Base-by-base conservation (phyloP, 1,139 yeast genomes). In the Kodamaea derodonti region DNA sequence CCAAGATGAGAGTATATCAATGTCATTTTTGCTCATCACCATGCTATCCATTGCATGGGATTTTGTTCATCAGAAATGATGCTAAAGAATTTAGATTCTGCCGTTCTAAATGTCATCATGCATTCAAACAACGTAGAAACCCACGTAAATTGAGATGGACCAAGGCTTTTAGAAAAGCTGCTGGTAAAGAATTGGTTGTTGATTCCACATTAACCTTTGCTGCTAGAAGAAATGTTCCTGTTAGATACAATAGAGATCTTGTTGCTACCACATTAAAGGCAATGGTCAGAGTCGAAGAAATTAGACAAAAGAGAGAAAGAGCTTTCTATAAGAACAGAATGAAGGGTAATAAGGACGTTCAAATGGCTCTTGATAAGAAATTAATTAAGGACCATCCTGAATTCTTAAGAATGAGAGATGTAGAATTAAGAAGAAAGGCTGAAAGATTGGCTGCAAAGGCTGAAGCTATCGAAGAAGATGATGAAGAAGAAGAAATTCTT, bases 251-350 rank as follows among this genome's bases (percentile, higher is more conserved):
- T 72, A 80, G 99, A 69, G 97, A 92, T 56, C 75, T 92, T 42
- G 97, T 92, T 34, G 84, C 95, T 39, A 86, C 95, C 38, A 92
- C 98, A 9, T 75, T 92, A 65, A 83, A 78, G 69, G 97, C 96
- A 36, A 92, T 92, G 98, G 75, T 86, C 39, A 81, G 97, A 68
- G 83, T 94, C 43, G 97, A 92, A 62, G 95, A 88, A 68, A 92
- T 92, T 62, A 81, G 98, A 73, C 83, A 78, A 60, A 87, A 82
- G 76, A 84, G 99, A 73, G 98, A 94, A 68, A 77, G 95, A 58
- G 97, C 97, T 24, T 92, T 92, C 87, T 92, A 87, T 72, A 90
- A 88, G 88, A 88, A 90, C 69, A 86, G 98, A 80, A 92, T 92
- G 99, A 86, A 85, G 67, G 97, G 97, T 47, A 92, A 94, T 69